Base-by-base conservation (phyloP, 768 basidiomycete species). In the Sarcodon aspratus region DNA sequence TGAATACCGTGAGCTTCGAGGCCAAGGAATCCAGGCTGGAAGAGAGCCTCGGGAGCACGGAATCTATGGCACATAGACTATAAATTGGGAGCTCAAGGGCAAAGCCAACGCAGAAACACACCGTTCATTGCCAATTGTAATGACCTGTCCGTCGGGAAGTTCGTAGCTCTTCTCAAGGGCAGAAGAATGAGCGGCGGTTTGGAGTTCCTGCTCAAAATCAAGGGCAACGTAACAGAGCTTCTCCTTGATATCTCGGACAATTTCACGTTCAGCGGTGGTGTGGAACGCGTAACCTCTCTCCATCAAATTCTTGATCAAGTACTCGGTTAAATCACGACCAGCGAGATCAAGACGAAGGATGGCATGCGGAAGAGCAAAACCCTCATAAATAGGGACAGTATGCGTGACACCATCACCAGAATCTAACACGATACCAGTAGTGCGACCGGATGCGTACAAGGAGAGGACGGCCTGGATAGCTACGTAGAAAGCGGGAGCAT, bases 31-130 rank as follows among this genome's bases (percentile, higher is more conserved):
- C 84, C 73, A 49, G 91, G 91, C 70, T 91, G 86, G 87, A 93
- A 95, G 66, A 95, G 80, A 13, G 89, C 88, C 66, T 95, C 91
- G 57, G 91, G 89, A 49, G 86, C 84, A 65, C 91, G 87, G 90
- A 93, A 82, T 53, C 67, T 63, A 49, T 3, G 21, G 8, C 27
- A 36, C n/a, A n/a, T 68, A 64, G 44, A 66, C 68, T 57, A 33
- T 56, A 49, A 37, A 44, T 36, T 13, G 38, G 43, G 1, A 45
- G 34, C 33, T 34, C 9, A 40, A 6, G 34, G 15, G 18, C 32
- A 44, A 33, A 17, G 10, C 11, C 17, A 8, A 45, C 15, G 61
- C 67, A 32, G 48, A 27, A 9, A 15, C 37, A 17, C 13, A 84
- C 62, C 91, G 80, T 71, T 95, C 90, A 66, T 88, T 91, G 49